phyloP scores from a whole-genome alignment of 1,284 basidiomycete genomes.

The Ustanciosporium gigantosporum region DNA sequence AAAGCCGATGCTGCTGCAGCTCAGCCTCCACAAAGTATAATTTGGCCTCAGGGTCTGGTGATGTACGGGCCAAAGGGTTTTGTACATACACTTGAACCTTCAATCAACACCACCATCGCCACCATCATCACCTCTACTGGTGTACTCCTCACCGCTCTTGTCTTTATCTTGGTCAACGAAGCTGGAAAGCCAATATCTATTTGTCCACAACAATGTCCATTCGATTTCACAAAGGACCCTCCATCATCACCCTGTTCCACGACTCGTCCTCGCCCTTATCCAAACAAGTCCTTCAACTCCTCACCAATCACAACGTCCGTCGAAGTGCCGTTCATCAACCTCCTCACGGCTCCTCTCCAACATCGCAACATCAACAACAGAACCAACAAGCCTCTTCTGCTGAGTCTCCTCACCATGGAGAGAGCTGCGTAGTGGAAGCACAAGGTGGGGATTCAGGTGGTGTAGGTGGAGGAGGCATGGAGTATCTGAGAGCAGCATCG shows the following conservation, averaged over 20 bases:
- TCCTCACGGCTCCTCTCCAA: neutral
- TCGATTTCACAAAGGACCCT: constrained; percentile 25
- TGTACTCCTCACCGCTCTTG: too few relatives aligned
- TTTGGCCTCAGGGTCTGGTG: too few relatives aligned
- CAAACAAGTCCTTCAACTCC: constrained; percentile 22
- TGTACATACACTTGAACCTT: too few relatives aligned
- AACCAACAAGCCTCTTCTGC: too few relatives aligned
- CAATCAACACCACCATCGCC: too few relatives aligned
- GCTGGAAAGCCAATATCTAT: too few relatives aligned
- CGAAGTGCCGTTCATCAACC: constrained; percentile 2
- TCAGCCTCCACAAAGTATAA: too few relatives aligned
- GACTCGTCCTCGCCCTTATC: constrained; percentile 12
- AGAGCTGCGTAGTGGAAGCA: constrained; percentile 16
- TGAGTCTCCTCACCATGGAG: constrained; percentile 7
- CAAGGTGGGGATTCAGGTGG: neutral
- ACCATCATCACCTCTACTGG: too few relatives aligned
- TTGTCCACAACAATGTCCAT: constrained; percentile 24
- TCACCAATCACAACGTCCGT: constrained; percentile 5
- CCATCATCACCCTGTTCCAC: constrained; percentile 34
- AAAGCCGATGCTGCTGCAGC: too few relatives aligned
- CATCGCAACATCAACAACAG: neutral
- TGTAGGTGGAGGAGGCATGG: constrained; percentile 6
- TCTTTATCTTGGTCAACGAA: too few relatives aligned
- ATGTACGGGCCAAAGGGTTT: too few relatives aligned
- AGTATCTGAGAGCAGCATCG: constrained; percentile 16